A percentile compares a stretch with the other conserved stretches of the same genome.
These are phyloP conservation scores for Ophiocytium majus DNA, from an alignment of 352 stramenopile species.

Conservation along the genomic window DNA sequence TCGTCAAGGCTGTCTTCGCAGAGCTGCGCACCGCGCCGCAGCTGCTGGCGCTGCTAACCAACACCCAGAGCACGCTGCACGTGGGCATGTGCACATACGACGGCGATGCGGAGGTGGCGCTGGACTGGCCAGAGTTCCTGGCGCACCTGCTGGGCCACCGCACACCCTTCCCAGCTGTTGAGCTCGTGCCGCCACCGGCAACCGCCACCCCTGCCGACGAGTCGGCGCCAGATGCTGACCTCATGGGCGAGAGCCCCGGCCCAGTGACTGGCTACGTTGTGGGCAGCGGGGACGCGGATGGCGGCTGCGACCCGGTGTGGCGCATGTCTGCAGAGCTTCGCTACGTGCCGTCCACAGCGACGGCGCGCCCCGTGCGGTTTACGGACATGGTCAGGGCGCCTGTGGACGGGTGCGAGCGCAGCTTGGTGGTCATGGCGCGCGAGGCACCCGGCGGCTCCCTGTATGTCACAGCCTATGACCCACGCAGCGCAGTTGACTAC, in stretches of 20 bases:
- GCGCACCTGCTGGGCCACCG: conserved; percentile 30
- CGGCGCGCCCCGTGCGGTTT: background rate
- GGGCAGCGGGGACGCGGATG: background rate
- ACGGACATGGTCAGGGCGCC: background rate
- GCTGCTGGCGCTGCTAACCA: conserved; percentile 25
- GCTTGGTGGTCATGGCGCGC: conserved; percentile 13
- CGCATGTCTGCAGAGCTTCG: background rate
- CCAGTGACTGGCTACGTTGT: background rate
- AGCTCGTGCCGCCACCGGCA: conserved; percentile 25
- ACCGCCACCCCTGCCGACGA: background rate
- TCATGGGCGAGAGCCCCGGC: too few species aligned
- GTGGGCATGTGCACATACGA: conserved; percentile 33
- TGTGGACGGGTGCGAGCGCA: background rate
- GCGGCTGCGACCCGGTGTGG: background rate
- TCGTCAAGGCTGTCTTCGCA: conserved; percentile 30
- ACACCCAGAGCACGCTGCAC: background rate
- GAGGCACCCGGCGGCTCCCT: conserved; percentile 7
- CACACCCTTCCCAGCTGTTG: conserved; percentile 30
- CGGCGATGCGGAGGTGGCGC: background rate
- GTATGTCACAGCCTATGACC: conserved; percentile 39
- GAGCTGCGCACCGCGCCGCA: background rate
- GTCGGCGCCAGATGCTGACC: too few species aligned
- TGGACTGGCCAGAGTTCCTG: conserved; percentile 38
- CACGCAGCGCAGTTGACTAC: conserved; percentile 32
- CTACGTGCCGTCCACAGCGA: background rate